Evolutionary conservation across 2,329 filamentous ascomycete species (phyloP).

Genomic region (Botrytis deweyae): DNA sequence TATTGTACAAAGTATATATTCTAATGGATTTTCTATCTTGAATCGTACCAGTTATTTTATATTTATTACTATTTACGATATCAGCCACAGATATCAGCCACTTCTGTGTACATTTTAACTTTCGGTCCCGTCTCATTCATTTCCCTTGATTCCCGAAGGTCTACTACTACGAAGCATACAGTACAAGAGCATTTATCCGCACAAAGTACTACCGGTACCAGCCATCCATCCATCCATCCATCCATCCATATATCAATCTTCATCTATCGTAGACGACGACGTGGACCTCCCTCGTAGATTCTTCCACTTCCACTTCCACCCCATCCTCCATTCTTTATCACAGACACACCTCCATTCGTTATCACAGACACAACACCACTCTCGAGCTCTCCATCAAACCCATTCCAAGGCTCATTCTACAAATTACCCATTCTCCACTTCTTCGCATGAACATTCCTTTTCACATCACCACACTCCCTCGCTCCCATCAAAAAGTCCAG

Average conservation of each 20-base stretch:
- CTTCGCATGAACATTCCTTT: neutral
- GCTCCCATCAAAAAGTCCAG: neutral
- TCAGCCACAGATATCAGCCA: neutral
- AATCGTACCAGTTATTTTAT: too few species aligned
- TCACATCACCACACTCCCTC: neutral
- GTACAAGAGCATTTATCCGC: neutral
- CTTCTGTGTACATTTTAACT: neutral
- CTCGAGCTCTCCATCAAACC: neutral
- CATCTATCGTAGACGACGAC: neutral
- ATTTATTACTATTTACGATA: too few species aligned
- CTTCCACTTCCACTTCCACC: too few species aligned
- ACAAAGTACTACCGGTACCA: too few species aligned
- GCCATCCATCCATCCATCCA: too few species aligned
- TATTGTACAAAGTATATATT: neutral
- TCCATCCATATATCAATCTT: neutral
- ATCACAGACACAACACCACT: neutral
- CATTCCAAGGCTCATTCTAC: neutral
- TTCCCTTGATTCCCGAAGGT: neutral
- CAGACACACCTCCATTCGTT: neutral
- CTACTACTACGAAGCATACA: neutral
- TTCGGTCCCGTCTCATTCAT: neutral
- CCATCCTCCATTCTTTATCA: neutral
- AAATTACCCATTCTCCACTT: neutral
- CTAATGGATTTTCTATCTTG: neutral
- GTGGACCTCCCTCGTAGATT: neutral